Percentiles rank a stretch among this genome's conserved stretches.
These are phyloP conservation scores for Emergomyces pasteurianus DNA, from an alignment of 2,329 filamentous ascomycete genomes.

Conservation along the genomic window DNA sequence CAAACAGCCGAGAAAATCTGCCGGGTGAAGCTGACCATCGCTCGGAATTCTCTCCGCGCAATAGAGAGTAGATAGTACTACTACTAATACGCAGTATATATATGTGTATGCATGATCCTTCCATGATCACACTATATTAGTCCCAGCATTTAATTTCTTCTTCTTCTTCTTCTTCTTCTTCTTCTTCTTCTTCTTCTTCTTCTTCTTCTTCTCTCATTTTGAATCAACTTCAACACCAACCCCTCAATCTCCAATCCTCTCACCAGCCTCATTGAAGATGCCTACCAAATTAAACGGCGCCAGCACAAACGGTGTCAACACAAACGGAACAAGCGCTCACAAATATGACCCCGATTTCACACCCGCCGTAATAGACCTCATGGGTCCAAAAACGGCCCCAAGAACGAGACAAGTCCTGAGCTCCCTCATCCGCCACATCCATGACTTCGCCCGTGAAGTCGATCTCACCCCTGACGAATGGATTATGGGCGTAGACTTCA, in stretches of 20 bases:
- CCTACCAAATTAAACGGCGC: not conserved
- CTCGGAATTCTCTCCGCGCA: not conserved
- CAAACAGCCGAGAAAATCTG: not conserved
- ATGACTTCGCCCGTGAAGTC: slow-evolving; percentile 67
- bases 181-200: not conserved
- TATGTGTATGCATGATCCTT: not conserved
- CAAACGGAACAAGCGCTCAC: not conserved
- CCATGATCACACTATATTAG: not conserved
- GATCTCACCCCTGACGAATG: slow-evolving; percentile 68
- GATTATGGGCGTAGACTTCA: slow-evolving; percentile 61
- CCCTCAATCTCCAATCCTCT: not conserved
- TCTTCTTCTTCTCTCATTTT: not conserved
- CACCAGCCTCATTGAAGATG: not conserved
- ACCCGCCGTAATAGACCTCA: slow-evolving; percentile 57
- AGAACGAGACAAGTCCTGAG: slow-evolving; percentile 53
- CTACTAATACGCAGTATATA: too few relatives aligned
- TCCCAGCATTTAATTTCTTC: not conserved
- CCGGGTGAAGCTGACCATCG: not conserved
- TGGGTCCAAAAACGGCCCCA: slow-evolving; percentile 56
- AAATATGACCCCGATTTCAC: slow-evolving; percentile 56
- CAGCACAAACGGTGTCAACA: not conserved
- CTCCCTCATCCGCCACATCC: slow-evolving; percentile 57
- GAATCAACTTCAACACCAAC: not conserved
- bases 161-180: not conserved
- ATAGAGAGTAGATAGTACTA: not conserved